phyloP scores from a whole-genome alignment of 192 early-diverging fungal genomes.

The Dimargaris verticillata region DNA sequence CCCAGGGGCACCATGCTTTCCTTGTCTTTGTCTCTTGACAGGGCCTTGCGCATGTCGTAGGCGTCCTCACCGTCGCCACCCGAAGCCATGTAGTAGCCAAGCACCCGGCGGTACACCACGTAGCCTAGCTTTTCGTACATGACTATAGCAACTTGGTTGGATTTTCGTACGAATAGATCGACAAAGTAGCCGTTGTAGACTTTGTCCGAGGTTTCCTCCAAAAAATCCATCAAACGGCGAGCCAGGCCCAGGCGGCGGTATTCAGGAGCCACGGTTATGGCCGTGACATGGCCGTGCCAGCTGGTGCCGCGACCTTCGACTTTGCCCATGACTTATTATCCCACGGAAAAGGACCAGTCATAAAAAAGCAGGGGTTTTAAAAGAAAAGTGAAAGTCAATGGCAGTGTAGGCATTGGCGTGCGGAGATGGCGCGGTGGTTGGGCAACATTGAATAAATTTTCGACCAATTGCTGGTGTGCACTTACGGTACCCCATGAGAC shows the following conservation, averaged over 20 bases:
- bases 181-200: slow-evolving; percentile 84
- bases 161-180: slow-evolving; percentile 88
- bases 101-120: slow-evolving; percentile 70
- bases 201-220: slow-evolving; percentile 84
- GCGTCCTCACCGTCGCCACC: slow-evolving; percentile 69
- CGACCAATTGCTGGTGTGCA: not conserved
- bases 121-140: slow-evolving; percentile 94
- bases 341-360: too few relatives aligned
- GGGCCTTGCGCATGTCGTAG: slow-evolving; percentile 89
- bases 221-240: slow-evolving; percentile 66
- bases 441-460: too few relatives aligned
- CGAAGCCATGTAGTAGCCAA: slow-evolving; percentile 65
- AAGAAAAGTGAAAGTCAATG: too few relatives aligned
- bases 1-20: slow-evolving; percentile 22
- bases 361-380: too few relatives aligned
- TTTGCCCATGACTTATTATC: slow-evolving; percentile 69
- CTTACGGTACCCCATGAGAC: slow-evolving; percentile 74
- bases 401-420: too few relatives aligned
- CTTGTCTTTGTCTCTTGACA: slow-evolving; percentile 57
- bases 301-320: slow-evolving; percentile 72
- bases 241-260: slow-evolving; percentile 84
- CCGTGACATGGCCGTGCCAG: slow-evolving; percentile 98
- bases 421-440: too few relatives aligned
- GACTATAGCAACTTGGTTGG: slow-evolving; percentile 74
- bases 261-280: slow-evolving; percentile 89